Evolutionary conservation across 352 stramenopile genomes (phyloP), one percentile per base, ranked within the genome.

Genomic region (Globisporangium abappressorium): DNA sequence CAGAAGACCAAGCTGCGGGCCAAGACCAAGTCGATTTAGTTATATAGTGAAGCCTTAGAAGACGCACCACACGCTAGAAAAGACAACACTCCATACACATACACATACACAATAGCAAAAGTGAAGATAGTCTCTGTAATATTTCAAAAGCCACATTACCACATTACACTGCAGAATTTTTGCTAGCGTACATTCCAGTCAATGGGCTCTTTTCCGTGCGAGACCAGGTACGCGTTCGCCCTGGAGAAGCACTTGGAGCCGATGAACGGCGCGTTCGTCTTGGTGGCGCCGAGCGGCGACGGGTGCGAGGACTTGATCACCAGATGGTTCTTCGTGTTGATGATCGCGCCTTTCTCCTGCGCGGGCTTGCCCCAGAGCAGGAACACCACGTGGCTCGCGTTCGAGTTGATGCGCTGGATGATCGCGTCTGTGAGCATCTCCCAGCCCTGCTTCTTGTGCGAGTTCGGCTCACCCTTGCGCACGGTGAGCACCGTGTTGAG

Each of bases 401-500:
- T 68, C 62, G 81, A 77, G 64, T 85, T 97, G 54, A 98, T 74
- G 58, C 79, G 76, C 57, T 89, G 78, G 54, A 99, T 95, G 64
- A 99, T 80, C 38, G 89, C 89, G 77, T 99, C 96, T 5, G 98
- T 99, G 65, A 99, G 97, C 34, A 87, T 83, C 72, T 99, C 97
- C 98, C 98, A 99, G 51, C 98, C 97, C 57, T 85, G 77, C 68
- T 98, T 98, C 72, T 97, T 91, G 81, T 99, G 97, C 18, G 92
- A 98, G 75, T 99, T 98, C 0, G 97, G 79, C 58, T 98, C 84
- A 43, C 84, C 85, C 43, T 78, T 73, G 41, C 93, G 85, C 57
- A 99, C 98, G 2, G 98, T 99, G 34, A 99, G 84, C 59, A 98
- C 89, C 3, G 95, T 96, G 79, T 99, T 99, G 34, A 99, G 92